phyloP scores from a whole-genome alignment of 345 rosid species.

The Dipteronia dyeriana region DNA sequence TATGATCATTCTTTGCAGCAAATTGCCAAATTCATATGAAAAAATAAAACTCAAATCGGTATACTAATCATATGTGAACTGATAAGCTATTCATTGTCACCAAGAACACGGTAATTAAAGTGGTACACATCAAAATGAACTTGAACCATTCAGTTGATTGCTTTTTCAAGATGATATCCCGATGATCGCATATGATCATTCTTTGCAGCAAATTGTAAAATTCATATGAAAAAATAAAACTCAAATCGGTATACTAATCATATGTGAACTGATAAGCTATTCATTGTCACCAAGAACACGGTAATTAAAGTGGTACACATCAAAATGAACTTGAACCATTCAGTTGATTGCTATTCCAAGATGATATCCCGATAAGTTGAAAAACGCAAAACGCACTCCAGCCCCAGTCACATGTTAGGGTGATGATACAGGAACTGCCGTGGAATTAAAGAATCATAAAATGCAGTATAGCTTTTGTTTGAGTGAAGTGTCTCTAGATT shows the following conservation, averaged over 20 bases:
- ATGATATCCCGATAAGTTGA: not conserved
- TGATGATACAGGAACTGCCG: not conserved
- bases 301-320: not conserved
- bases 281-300: not conserved
- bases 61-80: not conserved
- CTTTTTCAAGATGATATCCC: not conserved
- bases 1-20: not conserved
- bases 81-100: not conserved
- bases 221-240: not conserved
- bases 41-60: too few relatives aligned
- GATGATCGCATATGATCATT: not conserved
- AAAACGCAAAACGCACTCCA: not conserved
- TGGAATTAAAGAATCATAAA: not conserved
- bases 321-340: constrained; percentile 8
- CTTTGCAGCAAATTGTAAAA: not conserved
- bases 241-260: too few relatives aligned
- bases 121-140: not conserved
- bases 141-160: not conserved
- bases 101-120: constrained; percentile 1
- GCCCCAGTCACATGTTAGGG: constrained; percentile 5
- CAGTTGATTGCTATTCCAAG: not conserved
- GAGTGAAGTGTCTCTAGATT: constrained; percentile 31
- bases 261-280: not conserved
- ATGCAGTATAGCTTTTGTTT: not conserved
- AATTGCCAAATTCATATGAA: not conserved